These are phyloP conservation scores for Polygonum maritimum DNA, from an alignment of 148 eudicot genomes.

Conservation along the genomic window DNA sequence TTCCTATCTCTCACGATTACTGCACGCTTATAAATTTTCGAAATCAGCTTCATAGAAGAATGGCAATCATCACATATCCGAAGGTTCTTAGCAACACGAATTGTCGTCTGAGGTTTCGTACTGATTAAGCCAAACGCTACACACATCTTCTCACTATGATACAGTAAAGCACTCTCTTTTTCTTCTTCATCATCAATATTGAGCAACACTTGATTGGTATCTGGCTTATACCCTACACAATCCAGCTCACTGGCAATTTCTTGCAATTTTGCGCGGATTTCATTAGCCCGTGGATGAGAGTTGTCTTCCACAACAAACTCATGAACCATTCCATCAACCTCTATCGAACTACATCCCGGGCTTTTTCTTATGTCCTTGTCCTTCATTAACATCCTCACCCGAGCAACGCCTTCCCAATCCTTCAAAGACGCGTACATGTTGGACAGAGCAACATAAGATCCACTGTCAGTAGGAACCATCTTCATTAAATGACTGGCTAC, in stretches of 20 bases:
- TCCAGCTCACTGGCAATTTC: constrained; percentile 39
- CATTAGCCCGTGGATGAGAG: constrained; percentile 36
- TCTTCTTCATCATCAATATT: constrained; percentile 50
- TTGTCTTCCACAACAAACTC: constrained; percentile 61
- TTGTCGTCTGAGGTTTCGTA: constrained; percentile 36
- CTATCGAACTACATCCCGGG: constrained; percentile 70
- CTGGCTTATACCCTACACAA: constrained; percentile 36
- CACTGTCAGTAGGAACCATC: constrained; percentile 49
- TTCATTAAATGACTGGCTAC: constrained; percentile 37
- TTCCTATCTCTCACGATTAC: constrained; percentile 47
- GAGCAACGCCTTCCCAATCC: constrained; percentile 45
- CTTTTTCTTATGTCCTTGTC: constrained; percentile 47
- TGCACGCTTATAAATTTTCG: constrained; percentile 32
- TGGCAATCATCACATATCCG: constrained; percentile 63
- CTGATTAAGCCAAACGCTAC: constrained; percentile 61
- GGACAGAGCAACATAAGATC: constrained; percentile 55
- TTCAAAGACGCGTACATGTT: constrained; percentile 52
- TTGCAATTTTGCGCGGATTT: constrained; percentile 42
- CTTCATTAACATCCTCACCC: constrained; percentile 41
- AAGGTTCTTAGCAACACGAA: constrained; percentile 50
- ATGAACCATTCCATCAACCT: constrained; percentile 47
- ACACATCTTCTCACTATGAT: constrained; percentile 59
- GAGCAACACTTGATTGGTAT: constrained; percentile 45
- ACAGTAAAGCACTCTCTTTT: constrained; percentile 26
- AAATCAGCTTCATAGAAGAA: constrained; percentile 41